These are phyloP conservation scores for Saccharomycopsis hybrid DNA, from an alignment of 1,139 yeast genomes.

Conservation along the genomic window DNA sequence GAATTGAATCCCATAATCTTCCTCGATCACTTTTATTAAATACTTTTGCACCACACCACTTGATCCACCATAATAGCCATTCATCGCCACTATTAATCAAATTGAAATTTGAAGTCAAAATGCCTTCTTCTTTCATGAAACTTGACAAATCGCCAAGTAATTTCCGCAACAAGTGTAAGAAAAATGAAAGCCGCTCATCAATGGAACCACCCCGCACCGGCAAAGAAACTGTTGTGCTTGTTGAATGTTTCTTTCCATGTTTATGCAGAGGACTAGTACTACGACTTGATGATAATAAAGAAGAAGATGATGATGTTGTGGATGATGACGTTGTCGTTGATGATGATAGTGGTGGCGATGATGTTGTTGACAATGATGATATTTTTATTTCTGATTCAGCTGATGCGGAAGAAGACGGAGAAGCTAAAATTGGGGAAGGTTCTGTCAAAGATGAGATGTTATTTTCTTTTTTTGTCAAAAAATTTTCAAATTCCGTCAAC, in stretches of 20 bases:
- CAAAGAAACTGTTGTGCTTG: slow-evolving; percentile 28
- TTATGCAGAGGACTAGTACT: no score
- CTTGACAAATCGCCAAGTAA: slow-evolving; percentile 70
- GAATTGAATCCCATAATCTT: slow-evolving; percentile 77
- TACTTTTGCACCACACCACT: slow-evolving; percentile 85
- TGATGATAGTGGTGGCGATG: background rate
- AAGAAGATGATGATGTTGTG: background rate
- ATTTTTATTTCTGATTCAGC: background rate
- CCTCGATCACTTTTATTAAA: slow-evolving; percentile 81
- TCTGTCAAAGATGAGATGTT: no score
- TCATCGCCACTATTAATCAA: slow-evolving; percentile 57
- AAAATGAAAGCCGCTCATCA: slow-evolving; percentile 65
- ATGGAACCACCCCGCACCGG: slow-evolving; percentile 61
- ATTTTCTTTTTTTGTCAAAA: background rate
- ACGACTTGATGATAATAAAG: background rate
- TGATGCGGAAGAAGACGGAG: background rate
- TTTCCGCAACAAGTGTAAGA: slow-evolving; percentile 58
- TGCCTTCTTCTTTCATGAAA: slow-evolving; percentile 77
- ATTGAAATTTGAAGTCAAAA: slow-evolving; percentile 50
- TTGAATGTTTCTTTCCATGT: no score
- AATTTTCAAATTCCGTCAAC: slow-evolving; percentile 14
- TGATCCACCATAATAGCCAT: slow-evolving; percentile 94
- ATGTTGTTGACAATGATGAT: background rate
- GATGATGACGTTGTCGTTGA: background rate
- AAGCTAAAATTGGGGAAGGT: background rate